Conservation (phyloP, 805 yeast species). For the Priceomyces castillae region DNA sequence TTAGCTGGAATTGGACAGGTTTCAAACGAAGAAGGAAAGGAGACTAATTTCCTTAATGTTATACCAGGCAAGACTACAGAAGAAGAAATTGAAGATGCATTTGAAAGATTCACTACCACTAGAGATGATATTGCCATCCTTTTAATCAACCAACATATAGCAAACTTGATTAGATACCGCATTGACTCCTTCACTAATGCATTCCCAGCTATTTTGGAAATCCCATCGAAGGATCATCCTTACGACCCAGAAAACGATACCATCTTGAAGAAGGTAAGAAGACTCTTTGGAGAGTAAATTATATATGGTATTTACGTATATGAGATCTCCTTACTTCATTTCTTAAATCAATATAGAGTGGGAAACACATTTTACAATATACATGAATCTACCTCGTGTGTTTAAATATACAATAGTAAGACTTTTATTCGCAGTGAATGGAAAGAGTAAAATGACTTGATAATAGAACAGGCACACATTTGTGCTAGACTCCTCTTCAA, state of each 20-base stretch:
- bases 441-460: too few relatives aligned
- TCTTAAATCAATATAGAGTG: not conserved
- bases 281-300: constrained; percentile 83
- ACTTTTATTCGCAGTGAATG: not conserved
- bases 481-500: too few relatives aligned
- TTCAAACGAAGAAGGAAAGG: constrained; percentile 54
- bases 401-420: not conserved
- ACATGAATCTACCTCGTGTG: not conserved
- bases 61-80: constrained; percentile 70
- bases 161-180: constrained; percentile 79
- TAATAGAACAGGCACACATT: too few relatives aligned
- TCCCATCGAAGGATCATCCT: constrained; percentile 98
- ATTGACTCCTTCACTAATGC: constrained; percentile 86
- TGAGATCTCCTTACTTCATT: not conserved
- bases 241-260: constrained; percentile 98
- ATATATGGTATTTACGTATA: not conserved
- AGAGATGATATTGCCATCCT: constrained; percentile 92
- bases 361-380: not conserved
- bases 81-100: constrained; percentile 72
- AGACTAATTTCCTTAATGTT: constrained; percentile 81
- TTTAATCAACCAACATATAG: constrained; percentile 90
- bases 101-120: constrained; percentile 64
- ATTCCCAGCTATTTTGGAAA: constrained; percentile 94
- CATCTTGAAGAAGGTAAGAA: constrained; percentile 88
- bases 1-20: constrained; percentile 95